Percentiles rank a stretch among this genome's conserved stretches.
These are phyloP conservation scores for Apiospora rasikravindrae DNA, from an alignment of 2,329 filamentous ascomycete genomes.

Conservation along the genomic window DNA sequence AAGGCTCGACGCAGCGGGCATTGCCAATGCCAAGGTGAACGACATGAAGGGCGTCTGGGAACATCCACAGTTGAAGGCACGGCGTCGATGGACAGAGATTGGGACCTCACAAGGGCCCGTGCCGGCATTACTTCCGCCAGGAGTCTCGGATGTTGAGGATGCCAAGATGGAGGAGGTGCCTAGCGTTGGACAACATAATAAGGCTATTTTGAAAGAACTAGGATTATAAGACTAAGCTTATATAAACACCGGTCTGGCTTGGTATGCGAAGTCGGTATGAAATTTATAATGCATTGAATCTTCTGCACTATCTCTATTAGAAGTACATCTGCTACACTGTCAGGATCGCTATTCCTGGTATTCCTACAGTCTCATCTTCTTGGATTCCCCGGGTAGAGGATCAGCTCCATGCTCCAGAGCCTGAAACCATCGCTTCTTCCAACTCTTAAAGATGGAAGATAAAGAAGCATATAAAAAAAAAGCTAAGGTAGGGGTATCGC, in stretches of 20 bases:
- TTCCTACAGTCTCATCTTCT: constrained; percentile 15
- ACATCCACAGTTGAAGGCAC: constrained; percentile 56
- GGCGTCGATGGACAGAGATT: constrained; percentile 57
- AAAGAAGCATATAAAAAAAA: constrained; percentile 10
- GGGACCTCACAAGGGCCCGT: constrained; percentile 52
- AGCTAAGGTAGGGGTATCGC: constrained; percentile 20
- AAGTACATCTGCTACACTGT: constrained; percentile 19
- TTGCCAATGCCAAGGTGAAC: constrained; percentile 61
- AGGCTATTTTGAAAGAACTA: constrained; percentile 51
- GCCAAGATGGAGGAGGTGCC: constrained; percentile 52
- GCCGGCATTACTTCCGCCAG: constrained; percentile 56
- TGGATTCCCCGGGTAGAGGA: not conserved
- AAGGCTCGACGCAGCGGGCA: constrained; percentile 51
- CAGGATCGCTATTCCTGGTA: constrained; percentile 15
- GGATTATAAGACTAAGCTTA: constrained; percentile 34
- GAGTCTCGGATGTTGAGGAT: constrained; percentile 35
- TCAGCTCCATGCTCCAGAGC: constrained; percentile 1
- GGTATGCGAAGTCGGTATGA: not conserved
- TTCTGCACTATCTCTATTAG: constrained; percentile 19
- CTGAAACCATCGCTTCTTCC: constrained; percentile 4
- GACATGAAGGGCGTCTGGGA: constrained; percentile 60
- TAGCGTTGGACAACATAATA: constrained; percentile 55
- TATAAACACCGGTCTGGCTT: not conserved
- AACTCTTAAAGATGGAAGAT: not conserved
- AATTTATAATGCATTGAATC: constrained; percentile 15